Evolutionary conservation across 441 rosid genomes (phyloP).

Genomic region (Corymbia calophylla): DNA sequence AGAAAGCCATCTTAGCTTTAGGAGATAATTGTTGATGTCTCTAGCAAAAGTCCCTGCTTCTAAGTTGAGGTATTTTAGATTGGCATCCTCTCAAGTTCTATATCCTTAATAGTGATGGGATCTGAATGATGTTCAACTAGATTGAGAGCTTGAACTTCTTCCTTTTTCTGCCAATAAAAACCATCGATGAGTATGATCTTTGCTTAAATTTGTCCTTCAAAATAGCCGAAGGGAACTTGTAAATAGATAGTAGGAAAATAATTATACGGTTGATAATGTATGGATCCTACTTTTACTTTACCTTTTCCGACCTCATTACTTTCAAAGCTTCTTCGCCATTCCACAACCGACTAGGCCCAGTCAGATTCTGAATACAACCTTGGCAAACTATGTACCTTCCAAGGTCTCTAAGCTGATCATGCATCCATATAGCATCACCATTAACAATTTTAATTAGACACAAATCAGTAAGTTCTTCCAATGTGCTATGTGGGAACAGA

Average conservation of each 20-base stretch:
- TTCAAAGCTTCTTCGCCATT: not conserved
- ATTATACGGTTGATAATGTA: not conserved
- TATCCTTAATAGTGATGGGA: not conserved
- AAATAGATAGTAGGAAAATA: not conserved
- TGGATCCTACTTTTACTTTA: not conserved
- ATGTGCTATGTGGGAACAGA: not conserved
- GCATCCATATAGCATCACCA: not conserved
- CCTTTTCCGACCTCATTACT: not conserved
- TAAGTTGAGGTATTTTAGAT: not conserved
- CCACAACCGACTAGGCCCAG: not conserved
- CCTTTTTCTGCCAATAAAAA: not conserved
- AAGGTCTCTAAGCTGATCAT: not conserved
- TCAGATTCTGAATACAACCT: not conserved
- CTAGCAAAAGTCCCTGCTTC: rapidly evolving
- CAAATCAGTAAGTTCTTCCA: not conserved
- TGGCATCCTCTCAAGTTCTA: not conserved
- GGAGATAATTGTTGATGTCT: not conserved
- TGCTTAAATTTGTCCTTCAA: not conserved
- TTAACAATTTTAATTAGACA: not conserved
- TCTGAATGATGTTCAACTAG: rapidly evolving
- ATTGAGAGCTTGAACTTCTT: not conserved
- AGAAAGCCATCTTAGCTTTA: not conserved
- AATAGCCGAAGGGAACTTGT: not conserved
- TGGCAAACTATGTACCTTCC: not conserved
- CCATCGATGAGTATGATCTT: not conserved